These are phyloP conservation scores for Plenodomus tracheiphilus DNA, from an alignment of 2,329 filamentous ascomycete species.

Conservation along the genomic window DNA sequence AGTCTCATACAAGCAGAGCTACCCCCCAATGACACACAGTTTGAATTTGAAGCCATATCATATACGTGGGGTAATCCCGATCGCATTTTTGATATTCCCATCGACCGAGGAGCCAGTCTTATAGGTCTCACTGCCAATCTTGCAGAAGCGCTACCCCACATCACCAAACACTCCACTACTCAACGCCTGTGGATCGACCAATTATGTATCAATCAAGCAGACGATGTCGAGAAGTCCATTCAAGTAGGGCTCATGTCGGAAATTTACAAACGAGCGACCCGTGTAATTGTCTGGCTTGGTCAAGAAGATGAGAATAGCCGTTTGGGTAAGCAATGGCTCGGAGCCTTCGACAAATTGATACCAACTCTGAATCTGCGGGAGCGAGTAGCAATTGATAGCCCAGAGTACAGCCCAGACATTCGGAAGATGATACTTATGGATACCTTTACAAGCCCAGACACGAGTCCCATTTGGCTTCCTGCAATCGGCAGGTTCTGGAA, in stretches of 20 bases:
- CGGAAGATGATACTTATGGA: constrained; percentile 1
- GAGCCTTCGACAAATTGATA: constrained; percentile 5
- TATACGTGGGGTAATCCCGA: constrained; percentile 21
- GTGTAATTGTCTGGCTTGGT: constrained; percentile 23
- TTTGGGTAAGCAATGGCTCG: constrained; percentile 10
- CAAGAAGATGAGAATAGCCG: constrained; percentile 8
- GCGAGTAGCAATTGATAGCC: background rate
- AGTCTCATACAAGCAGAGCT: constrained; percentile 11
- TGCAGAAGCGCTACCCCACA: constrained; percentile 20
- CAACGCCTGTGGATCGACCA: constrained; percentile 32
- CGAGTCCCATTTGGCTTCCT: constrained; percentile 1
- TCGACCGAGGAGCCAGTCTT: constrained; percentile 4
- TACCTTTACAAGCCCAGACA: constrained; percentile 1
- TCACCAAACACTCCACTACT: constrained; percentile 8
- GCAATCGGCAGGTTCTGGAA: constrained; percentile 10
- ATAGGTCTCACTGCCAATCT: constrained; percentile 26
- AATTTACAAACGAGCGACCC: constrained; percentile 30
- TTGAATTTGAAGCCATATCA: constrained; percentile 19
- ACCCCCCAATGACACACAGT: background rate
- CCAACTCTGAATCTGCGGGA: constrained; percentile 1
- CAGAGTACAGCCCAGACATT: constrained; percentile 3
- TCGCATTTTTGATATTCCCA: constrained; percentile 7
- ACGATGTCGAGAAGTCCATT: constrained; percentile 31
- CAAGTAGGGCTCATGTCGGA: constrained; percentile 43
- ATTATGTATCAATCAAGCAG: constrained; percentile 40